These are phyloP conservation scores for Phytophthora kernoviae DNA, from an alignment of 352 stramenopile species.

Conservation along the genomic window DNA sequence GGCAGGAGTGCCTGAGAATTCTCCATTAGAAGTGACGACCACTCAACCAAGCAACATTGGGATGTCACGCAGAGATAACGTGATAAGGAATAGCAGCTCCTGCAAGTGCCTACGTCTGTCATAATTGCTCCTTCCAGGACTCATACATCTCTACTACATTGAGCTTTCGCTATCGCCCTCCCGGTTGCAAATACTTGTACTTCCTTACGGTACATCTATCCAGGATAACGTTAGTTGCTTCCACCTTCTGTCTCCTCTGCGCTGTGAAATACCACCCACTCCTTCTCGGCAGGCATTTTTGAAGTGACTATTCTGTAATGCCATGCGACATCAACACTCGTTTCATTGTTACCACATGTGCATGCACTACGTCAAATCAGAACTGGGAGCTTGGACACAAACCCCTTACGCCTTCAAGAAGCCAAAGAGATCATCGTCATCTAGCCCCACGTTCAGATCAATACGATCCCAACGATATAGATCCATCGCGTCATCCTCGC, in stretches of 20 bases:
- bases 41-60: conserved; percentile 7
- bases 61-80: conserved; percentile 1
- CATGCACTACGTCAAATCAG: conserved; percentile 28
- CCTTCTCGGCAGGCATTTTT: background rate
- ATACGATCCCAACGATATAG: conserved; percentile 83
- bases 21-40: conserved; percentile 8
- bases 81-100: conserved; percentile 6
- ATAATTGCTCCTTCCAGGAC: conserved; percentile 21
- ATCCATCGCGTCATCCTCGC: conserved; percentile 66
- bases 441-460: conserved; percentile 81
- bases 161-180: conserved; percentile 4
- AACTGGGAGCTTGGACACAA: conserved; percentile 4
- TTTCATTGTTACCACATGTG: conserved; percentile 35
- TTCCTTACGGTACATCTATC: conserved; percentile 32
- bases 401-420: conserved; percentile 78
- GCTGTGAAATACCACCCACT: background rate
- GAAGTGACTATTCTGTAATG: conserved; percentile 2
- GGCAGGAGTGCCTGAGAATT: background rate
- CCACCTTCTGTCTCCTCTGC: background rate
- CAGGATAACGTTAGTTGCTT: conserved; percentile 13
- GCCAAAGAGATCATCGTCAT: conserved; percentile 86
- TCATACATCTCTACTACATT: conserved; percentile 20
- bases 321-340: conserved; percentile 26
- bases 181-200: conserved; percentile 15
- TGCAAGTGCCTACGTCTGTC: conserved; percentile 11